Percentiles rank a stretch among this genome's conserved stretches.
Conservation (phyloP, 768 basidiomycete genomes). For the Trametes elegans region DNA sequence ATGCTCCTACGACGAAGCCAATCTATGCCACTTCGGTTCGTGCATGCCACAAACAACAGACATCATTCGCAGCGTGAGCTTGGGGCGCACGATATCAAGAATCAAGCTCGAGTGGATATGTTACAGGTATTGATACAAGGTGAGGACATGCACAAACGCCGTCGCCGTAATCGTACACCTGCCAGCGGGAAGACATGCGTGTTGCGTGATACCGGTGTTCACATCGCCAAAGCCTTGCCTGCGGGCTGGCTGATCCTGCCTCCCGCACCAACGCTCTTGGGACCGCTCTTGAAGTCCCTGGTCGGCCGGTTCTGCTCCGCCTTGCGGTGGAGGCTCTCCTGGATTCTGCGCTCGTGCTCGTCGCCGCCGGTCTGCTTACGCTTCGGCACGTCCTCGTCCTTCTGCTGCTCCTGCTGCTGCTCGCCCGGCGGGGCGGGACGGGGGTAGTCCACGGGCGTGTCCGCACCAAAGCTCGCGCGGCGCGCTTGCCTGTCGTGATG, state of each 20-base stretch:
- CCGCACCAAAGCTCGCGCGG: not conserved
- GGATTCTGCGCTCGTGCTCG: constrained; percentile 25
- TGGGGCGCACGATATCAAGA: not conserved
- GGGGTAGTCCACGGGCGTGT: constrained; percentile 21
- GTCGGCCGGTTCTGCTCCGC: constrained; percentile 23
- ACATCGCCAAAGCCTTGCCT: constrained; percentile 11
- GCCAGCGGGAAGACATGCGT: not conserved
- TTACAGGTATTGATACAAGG: constrained; percentile 7
- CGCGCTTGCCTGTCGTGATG: constrained; percentile 12
- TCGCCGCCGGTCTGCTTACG: constrained; percentile 21
- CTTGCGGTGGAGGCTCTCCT: constrained; percentile 22
- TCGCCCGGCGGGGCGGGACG: constrained; percentile 23
- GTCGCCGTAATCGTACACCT: constrained; percentile 4
- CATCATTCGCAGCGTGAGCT: not conserved
- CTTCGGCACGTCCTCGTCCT: constrained; percentile 21
- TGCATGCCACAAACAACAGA: constrained; percentile 15
- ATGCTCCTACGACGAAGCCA: constrained; percentile 18
- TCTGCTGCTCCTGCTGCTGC: constrained; percentile 8
- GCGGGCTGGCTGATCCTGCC: constrained; percentile 21
- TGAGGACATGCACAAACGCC: not conserved
- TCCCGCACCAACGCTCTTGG: constrained; percentile 14
- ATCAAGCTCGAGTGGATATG: too few relatives aligned
- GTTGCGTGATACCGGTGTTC: not conserved
- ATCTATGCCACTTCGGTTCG: constrained; percentile 18
- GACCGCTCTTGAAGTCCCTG: constrained; percentile 6